phyloP scores from a whole-genome alignment of 495 filamentous ascomycete genomes.

The Aspergillus asperescens region DNA sequence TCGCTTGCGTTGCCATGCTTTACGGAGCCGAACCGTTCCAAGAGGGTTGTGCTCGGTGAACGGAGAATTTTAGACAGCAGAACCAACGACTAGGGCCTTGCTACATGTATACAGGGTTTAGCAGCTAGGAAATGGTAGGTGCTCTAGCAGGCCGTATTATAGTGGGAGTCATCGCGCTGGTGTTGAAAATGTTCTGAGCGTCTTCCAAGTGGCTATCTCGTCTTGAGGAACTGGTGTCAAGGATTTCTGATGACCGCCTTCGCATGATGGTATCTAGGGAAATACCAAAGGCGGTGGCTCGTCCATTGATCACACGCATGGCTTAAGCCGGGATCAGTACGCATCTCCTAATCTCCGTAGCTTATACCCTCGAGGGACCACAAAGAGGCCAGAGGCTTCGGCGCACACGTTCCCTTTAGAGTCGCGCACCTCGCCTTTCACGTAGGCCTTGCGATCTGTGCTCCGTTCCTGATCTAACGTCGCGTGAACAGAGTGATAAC shows the following conservation, averaged over 20 bases:
- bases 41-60: neutral
- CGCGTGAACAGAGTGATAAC: slow-evolving; percentile 61
- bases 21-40: neutral
- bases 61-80: slow-evolving; percentile 2
- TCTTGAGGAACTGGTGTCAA: neutral
- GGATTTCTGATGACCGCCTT: neutral
- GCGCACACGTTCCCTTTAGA: slow-evolving; percentile 49
- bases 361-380: slow-evolving; percentile 51
- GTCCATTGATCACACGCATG: neutral
- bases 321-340: slow-evolving; percentile 29
- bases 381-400: slow-evolving; percentile 57
- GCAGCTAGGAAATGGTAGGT: neutral
- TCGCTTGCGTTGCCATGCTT: neutral
- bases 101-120: neutral
- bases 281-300: neutral
- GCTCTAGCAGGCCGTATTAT: neutral
- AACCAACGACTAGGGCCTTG: neutral
- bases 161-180: neutral
- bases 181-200: neutral
- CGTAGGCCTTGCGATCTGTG: slow-evolving; percentile 59
- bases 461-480: slow-evolving; percentile 42
- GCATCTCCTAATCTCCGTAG: slow-evolving; percentile 39
- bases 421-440: slow-evolving; percentile 50
- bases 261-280: neutral
- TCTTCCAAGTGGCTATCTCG: neutral